Evolutionary conservation across 1,284 basidiomycete genomes (phyloP).

Genomic region (Cutaneotrichosporon cyanovorans): DNA sequence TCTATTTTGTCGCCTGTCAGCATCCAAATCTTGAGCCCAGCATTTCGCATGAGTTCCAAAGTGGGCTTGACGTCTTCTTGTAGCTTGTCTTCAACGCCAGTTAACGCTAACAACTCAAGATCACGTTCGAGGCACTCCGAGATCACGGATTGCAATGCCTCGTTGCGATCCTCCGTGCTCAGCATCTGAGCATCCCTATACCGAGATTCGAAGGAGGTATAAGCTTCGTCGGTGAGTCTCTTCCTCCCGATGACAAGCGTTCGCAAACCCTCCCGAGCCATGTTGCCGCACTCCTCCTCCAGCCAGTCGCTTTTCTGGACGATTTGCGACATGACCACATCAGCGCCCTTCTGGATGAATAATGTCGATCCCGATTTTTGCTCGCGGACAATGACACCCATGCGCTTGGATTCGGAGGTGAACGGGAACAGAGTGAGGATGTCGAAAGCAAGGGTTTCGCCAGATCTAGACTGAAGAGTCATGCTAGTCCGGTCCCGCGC

Average conservation of each 20-base stretch:
- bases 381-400: slow-evolving; percentile 94
- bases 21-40: slow-evolving; percentile 99
- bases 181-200: slow-evolving; percentile 66
- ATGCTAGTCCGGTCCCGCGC: slow-evolving; percentile 84
- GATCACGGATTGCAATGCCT: slow-evolving; percentile 69
- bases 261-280: slow-evolving; percentile 92
- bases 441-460: slow-evolving; percentile 62
- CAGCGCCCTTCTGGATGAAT: slow-evolving; percentile 95
- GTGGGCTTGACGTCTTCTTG: slow-evolving; percentile 96
- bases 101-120: slow-evolving; percentile 84
- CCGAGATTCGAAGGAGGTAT: slow-evolving; percentile 64
- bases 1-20: slow-evolving; percentile 99
- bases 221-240: slow-evolving; percentile 61
- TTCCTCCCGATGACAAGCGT: slow-evolving; percentile 90
- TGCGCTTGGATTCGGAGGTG: slow-evolving; percentile 96
- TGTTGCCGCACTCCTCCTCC: slow-evolving; percentile 96
- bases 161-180: slow-evolving; percentile 70
- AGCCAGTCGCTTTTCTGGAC: slow-evolving; percentile 98
- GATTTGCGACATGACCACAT: slow-evolving; percentile 91
- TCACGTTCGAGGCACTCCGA: slow-evolving; percentile 74
- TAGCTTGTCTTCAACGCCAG: slow-evolving; percentile 96
- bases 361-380: slow-evolving; percentile 64
- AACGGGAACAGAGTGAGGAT: slow-evolving; percentile 95
- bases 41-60: slow-evolving; percentile 85
- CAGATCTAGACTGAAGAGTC: slow-evolving; percentile 63